phyloP scores from a whole-genome alignment of 352 stramenopile genomes.

The Phytopythium montanum region DNA sequence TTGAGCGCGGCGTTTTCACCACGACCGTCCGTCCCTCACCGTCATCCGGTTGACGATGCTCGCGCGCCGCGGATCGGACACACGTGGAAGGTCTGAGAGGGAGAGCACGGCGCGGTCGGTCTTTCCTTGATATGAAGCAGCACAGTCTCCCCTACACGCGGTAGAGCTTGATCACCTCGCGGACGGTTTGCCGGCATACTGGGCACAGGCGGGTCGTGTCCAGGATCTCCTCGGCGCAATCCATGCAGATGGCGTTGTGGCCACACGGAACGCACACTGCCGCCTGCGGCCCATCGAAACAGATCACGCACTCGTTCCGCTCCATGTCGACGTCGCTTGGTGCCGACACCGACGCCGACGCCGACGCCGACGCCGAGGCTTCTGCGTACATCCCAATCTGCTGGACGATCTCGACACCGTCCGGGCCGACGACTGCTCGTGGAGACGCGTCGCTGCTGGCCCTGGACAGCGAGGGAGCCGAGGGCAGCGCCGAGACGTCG shows the following conservation, averaged over 20 bases:
- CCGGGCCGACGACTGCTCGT: constrained; percentile 44
- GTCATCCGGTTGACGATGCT: too few species aligned
- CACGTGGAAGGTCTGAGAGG: too few species aligned
- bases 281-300: constrained; percentile 72
- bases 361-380: constrained; percentile 8
- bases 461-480: constrained; percentile 22
- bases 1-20: too few species aligned
- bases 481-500: constrained; percentile 11
- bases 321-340: constrained; percentile 1
- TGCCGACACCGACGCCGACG: constrained; percentile 6
- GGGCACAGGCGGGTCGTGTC: constrained; percentile 60
- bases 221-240: constrained; percentile 66
- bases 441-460: constrained; percentile 23
- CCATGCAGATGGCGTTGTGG: constrained; percentile 86
- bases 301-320: constrained; percentile 70
- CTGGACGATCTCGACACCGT: constrained; percentile 83
- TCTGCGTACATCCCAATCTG: constrained; percentile 20
- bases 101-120: background rate
- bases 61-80: too few species aligned
- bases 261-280: constrained; percentile 82
- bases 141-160: constrained; percentile 22
- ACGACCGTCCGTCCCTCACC: too few species aligned
- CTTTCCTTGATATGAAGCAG: constrained; percentile 14
- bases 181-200: constrained; percentile 70
- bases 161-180: constrained; percentile 76